Evolutionary conservation across 495 filamentous ascomycete species (phyloP).

Genomic region (Xylaria curta): DNA sequence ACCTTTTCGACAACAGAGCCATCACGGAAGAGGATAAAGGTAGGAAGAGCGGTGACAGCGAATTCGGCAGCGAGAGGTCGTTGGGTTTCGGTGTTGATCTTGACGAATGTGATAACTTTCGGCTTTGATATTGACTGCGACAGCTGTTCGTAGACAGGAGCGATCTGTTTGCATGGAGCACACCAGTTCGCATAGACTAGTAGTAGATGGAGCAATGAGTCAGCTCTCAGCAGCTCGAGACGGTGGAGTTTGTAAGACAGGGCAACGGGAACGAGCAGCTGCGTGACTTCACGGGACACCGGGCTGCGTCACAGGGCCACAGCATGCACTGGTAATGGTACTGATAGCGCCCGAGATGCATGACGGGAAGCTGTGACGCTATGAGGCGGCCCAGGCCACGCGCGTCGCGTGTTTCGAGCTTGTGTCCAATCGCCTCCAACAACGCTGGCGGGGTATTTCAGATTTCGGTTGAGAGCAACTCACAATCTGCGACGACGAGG

Average conservation of each 20-base stretch:
- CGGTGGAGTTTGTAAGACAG: background rate
- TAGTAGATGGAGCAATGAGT: conserved; percentile 46
- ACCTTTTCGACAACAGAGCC: conserved; percentile 69
- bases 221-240: conserved; percentile 29
- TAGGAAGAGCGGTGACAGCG: conserved; percentile 76
- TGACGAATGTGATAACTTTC: conserved; percentile 79
- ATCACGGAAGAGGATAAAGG: conserved; percentile 89
- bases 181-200: conserved; percentile 90
- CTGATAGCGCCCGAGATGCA: conserved; percentile 14
- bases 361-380: conserved; percentile 17
- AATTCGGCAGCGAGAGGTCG: conserved; percentile 74
- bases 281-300: background rate
- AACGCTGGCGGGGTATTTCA: conserved; percentile 33
- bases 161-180: conserved; percentile 81
- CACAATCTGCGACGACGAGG: conserved; percentile 87
- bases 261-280: conserved; percentile 17
- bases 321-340: conserved; percentile 1
- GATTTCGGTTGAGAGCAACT: conserved; percentile 46
- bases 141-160: conserved; percentile 83
- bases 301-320: conserved; percentile 9
- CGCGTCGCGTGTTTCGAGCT: conserved; percentile 19
- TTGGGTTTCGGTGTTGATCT: conserved; percentile 82
- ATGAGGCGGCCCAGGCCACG: background rate
- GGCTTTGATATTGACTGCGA: conserved; percentile 73
- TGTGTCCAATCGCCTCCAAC: conserved; percentile 13